Evolutionary conservation across 805 yeast genomes (phyloP).

Genomic region (Peterozyma toletana): DNA sequence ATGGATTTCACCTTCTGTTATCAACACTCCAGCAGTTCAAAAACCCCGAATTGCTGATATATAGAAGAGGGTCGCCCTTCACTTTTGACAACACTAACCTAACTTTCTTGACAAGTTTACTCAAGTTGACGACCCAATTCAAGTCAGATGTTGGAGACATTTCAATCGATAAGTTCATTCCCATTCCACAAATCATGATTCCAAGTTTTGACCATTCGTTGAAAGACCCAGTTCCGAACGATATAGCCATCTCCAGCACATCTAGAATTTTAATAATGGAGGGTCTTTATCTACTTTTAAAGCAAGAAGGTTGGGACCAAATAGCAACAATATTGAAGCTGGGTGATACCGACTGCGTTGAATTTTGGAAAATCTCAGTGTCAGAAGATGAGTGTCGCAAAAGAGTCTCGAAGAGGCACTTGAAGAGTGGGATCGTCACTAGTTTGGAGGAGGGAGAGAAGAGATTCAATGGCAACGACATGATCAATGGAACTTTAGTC

Average conservation of each 20-base stretch:
- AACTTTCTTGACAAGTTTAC: constrained; percentile 22
- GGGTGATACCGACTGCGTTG: constrained; percentile 16
- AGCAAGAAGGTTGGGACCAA: constrained; percentile 51
- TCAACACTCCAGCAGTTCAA: constrained; percentile 36
- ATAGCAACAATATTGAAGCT: constrained; percentile 27
- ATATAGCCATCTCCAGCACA: constrained; percentile 34
- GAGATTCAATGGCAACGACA: constrained; percentile 50
- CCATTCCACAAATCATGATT: constrained; percentile 30
- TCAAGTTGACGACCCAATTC: constrained; percentile 18
- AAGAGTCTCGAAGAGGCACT: constrained; percentile 64
- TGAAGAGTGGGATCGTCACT: constrained; percentile 44
- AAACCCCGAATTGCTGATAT: constrained; percentile 50
- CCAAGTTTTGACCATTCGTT: constrained; percentile 75
- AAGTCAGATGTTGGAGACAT: constrained; percentile 1
- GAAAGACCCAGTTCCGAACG: constrained; percentile 64
- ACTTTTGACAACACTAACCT: constrained; percentile 66
- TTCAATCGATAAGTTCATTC: not conserved
- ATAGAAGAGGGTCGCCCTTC: constrained; percentile 75
- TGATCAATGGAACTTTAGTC: constrained; percentile 46
- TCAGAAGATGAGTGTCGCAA: constrained; percentile 36
- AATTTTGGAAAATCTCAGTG: constrained; percentile 46
- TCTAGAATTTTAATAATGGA: constrained; percentile 60
- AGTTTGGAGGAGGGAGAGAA: constrained; percentile 41
- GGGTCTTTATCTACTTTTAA: constrained; percentile 64
- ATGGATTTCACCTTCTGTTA: constrained; percentile 67